Percentiles rank a stretch among this genome's conserved stretches.
Evolutionary conservation across 805 yeast species (phyloP).

Genomic region (Saccharomycopsis fodiens): DNA sequence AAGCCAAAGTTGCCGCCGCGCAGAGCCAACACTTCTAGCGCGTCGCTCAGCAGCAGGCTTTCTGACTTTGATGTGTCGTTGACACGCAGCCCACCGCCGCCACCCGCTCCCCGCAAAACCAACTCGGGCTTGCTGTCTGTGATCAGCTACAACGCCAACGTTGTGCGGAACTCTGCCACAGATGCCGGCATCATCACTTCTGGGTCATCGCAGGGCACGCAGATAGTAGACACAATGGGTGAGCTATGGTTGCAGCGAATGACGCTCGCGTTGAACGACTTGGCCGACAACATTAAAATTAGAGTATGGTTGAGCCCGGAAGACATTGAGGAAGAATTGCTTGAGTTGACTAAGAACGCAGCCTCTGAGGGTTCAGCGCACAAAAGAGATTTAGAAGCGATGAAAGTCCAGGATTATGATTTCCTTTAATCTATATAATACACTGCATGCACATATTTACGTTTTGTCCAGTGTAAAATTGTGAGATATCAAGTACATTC

Average conservation of each 20-base stretch:
- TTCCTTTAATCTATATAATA: not conserved
- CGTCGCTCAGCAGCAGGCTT: not conserved
- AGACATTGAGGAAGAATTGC: slow-evolving; percentile 16
- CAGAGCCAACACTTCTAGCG: not conserved
- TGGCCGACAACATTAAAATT: slow-evolving; percentile 15
- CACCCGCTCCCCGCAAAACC: slow-evolving; percentile 5
- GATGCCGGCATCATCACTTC: slow-evolving; percentile 16
- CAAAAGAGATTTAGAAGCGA: no score
- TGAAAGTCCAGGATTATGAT: not conserved
- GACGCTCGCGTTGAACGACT: slow-evolving; percentile 3
- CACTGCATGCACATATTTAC: no score
- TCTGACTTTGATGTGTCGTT: not conserved
- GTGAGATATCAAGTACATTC: no score
- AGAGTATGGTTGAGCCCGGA: slow-evolving; percentile 17
- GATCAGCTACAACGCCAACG: slow-evolving; percentile 4
- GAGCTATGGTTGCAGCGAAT: slow-evolving; percentile 18
- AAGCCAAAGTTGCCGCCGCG: slow-evolving; percentile 11
- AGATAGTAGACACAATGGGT: slow-evolving; percentile 17
- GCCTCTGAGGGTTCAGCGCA: no score
- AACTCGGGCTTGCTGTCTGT: not conserved
- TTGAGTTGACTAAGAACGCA: slow-evolving; percentile 4
- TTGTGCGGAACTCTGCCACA: slow-evolving; percentile 12
- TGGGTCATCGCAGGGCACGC: slow-evolving; percentile 7
- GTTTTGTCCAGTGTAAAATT: no score
- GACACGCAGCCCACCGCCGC: not conserved